phyloP scores from a whole-genome alignment of 2,329 filamentous ascomycete genomes.

The Ophiostoma sp. region DNA sequence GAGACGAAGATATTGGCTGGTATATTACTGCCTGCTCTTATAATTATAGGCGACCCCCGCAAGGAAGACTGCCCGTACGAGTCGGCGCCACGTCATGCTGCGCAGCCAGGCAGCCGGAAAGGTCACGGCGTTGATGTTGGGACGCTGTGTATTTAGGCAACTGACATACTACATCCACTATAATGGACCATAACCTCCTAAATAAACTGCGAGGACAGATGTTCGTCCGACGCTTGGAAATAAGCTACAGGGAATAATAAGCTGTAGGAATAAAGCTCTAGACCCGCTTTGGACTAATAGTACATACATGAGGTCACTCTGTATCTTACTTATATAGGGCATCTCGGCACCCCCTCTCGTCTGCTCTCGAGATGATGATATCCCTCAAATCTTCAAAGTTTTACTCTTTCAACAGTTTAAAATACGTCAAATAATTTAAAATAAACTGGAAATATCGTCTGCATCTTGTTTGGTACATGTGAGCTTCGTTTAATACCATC shows the following conservation, averaged over 20 bases:
- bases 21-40: background rate
- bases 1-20: background rate
- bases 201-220: background rate
- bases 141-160: conserved; percentile 26
- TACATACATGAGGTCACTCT: background rate
- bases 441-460: background rate
- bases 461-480: too few relatives aligned
- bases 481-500: background rate
- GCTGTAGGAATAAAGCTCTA: background rate
- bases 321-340: conserved; percentile 9
- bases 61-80: background rate
- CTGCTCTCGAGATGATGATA: background rate
- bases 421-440: background rate
- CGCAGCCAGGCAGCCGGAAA: conserved; percentile 10
- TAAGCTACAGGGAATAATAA: background rate
- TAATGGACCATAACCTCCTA: background rate
- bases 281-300: background rate
- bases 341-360: background rate
- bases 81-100: background rate
- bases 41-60: background rate
- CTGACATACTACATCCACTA: too few relatives aligned
- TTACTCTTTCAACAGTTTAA: background rate
- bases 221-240: background rate
- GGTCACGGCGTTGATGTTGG: conserved; percentile 29
- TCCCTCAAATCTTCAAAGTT: background rate